Conservation (phyloP, 371 early-diverging fungal genomes). For the Thermomucor indicae-seudaticae region DNA sequence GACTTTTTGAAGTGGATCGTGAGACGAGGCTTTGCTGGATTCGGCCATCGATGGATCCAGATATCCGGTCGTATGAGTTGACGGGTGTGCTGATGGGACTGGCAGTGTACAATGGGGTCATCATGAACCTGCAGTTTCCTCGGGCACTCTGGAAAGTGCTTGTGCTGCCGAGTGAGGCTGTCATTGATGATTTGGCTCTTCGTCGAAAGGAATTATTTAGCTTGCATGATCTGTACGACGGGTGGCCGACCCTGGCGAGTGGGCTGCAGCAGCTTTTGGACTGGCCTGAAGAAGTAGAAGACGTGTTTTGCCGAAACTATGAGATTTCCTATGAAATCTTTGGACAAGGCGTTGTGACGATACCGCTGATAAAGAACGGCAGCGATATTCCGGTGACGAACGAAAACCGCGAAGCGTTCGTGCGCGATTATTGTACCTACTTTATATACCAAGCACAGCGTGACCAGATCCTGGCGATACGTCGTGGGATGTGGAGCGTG, state of each 20-base stretch:
- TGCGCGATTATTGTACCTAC: slow-evolving; percentile 70
- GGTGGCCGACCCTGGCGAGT: slow-evolving; percentile 55
- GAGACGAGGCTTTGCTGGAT: slow-evolving; percentile 81
- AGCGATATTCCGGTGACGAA: slow-evolving; percentile 74
- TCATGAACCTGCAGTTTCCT: slow-evolving; percentile 88
- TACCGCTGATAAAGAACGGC: slow-evolving; percentile 70
- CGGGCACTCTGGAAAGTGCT: slow-evolving; percentile 79
- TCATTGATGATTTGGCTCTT: slow-evolving; percentile 25
- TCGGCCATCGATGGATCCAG: slow-evolving; percentile 52
- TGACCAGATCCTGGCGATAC: slow-evolving; percentile 65
- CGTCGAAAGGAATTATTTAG: slow-evolving; percentile 28
- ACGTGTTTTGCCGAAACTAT: slow-evolving; percentile 83
- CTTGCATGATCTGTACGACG: slow-evolving; percentile 54
- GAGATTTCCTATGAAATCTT: slow-evolving; percentile 73
- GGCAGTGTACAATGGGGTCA: slow-evolving; percentile 90
- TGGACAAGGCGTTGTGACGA: slow-evolving; percentile 62
- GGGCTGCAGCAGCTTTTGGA: slow-evolving; percentile 71
- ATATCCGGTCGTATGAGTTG: slow-evolving; percentile 70
- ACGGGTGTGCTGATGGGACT: slow-evolving; percentile 91
- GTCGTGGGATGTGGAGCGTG: slow-evolving; percentile 68
- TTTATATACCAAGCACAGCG: slow-evolving; percentile 58
- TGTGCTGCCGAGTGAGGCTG: slow-evolving; percentile 41
- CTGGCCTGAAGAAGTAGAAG: slow-evolving; percentile 80
- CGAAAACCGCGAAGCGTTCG: slow-evolving; percentile 69
- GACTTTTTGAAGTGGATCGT: slow-evolving; percentile 60